Conservation (phyloP, 306 rosid species). For the Neltuma alba region DNA sequence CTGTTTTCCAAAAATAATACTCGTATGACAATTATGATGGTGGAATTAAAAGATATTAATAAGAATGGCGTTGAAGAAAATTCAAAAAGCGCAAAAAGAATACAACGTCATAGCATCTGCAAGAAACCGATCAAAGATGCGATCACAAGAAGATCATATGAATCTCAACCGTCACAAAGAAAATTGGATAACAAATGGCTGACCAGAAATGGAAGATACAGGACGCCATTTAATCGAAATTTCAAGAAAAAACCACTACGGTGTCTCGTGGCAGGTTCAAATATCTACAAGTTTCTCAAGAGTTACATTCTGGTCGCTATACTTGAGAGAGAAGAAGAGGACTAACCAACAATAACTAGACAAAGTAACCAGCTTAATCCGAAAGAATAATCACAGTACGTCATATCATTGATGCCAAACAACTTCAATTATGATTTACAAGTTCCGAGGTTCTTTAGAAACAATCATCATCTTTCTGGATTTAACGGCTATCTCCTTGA, state of each 20-base stretch:
- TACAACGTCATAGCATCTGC: slow-evolving; percentile 29
- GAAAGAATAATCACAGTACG: slow-evolving; percentile 1
- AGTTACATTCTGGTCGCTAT: slow-evolving; percentile 20
- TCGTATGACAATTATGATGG: neutral
- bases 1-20: neutral
- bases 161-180: slow-evolving; percentile 33
- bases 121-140: slow-evolving; percentile 27
- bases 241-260: neutral
- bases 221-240: slow-evolving; percentile 17
- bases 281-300: slow-evolving; percentile 1
- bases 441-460: slow-evolving; percentile 24
- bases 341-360: neutral
- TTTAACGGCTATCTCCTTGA: slow-evolving; percentile 4
- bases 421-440: slow-evolving; percentile 12
- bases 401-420: slow-evolving; percentile 6
- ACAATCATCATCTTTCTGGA: slow-evolving; percentile 4
- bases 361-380: neutral
- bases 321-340: neutral
- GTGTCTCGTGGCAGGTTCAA: neutral
- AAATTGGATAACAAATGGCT: slow-evolving; percentile 19
- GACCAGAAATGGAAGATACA: slow-evolving; percentile 38
- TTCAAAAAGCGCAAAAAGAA: slow-evolving; percentile 29
- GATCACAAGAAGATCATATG: slow-evolving; percentile 20
- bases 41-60: slow-evolving; percentile 32
- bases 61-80: slow-evolving; percentile 34